Evolutionary conservation across 2,329 filamentous ascomycete genomes (phyloP).

Genomic region (Epichloe uncinata): DNA sequence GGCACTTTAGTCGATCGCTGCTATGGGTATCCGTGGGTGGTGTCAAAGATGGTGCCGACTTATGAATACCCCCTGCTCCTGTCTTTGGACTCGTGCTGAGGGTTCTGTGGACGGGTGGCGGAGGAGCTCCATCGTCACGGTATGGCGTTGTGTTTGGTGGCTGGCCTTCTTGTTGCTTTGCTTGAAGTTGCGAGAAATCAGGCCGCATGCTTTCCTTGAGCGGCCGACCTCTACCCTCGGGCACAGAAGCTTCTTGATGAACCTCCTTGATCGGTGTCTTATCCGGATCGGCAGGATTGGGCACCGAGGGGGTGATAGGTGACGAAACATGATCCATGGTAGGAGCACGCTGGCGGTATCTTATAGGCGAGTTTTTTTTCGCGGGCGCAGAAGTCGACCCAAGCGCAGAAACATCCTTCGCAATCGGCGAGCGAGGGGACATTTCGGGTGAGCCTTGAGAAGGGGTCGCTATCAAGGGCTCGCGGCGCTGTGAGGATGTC

Average conservation of each 20-base stretch:
- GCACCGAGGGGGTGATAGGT: not conserved
- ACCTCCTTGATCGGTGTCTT: slow-evolving; percentile 14
- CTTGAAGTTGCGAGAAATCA: slow-evolving; percentile 21
- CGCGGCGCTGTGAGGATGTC: slow-evolving; percentile 19
- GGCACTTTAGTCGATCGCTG: slow-evolving; percentile 42
- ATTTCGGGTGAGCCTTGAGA: slow-evolving; percentile 13
- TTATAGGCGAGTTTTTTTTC: slow-evolving; percentile 12
- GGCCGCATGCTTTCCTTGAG: slow-evolving; percentile 25
- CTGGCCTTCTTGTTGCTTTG: slow-evolving; percentile 12
- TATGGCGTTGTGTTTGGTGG: slow-evolving; percentile 19
- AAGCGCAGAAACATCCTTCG: slow-evolving; percentile 6
- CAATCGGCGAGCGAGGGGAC: slow-evolving; percentile 11
- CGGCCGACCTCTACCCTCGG: slow-evolving; percentile 15
- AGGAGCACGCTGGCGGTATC: slow-evolving; percentile 14
- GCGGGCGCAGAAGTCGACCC: slow-evolving; percentile 10
- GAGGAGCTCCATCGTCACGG: slow-evolving; percentile 42
- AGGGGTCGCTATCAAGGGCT: slow-evolving; percentile 6
- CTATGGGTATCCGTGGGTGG: slow-evolving; percentile 27
- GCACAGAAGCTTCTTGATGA: slow-evolving; percentile 8
- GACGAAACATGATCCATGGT: not conserved
- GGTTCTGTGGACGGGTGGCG: slow-evolving; percentile 40
- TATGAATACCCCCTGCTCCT: not conserved
- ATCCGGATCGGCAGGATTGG: not conserved
- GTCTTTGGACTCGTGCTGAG: slow-evolving; percentile 21
- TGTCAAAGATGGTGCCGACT: slow-evolving; percentile 11